phyloP scores from a whole-genome alignment of 768 basidiomycete genomes.

The Boletus edulis region DNA sequence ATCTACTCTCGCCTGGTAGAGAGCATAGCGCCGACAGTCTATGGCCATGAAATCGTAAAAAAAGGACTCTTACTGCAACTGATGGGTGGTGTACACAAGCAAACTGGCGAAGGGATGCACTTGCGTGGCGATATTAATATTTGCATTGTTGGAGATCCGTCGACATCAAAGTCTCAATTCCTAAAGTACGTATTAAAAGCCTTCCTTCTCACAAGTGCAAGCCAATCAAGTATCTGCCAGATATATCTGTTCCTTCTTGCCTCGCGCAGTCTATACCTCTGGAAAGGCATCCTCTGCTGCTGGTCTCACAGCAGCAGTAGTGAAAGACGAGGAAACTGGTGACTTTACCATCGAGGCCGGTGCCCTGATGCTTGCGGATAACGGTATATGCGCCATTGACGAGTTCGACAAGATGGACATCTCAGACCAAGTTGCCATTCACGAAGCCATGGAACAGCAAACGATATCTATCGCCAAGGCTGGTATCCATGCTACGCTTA shows the following conservation, averaged over 20 bases:
- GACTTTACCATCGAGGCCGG: conserved; percentile 99
- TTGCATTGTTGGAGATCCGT: conserved; percentile 96
- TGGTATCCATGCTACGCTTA: conserved; percentile 97
- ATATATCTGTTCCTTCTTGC: conserved; percentile 97
- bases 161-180: conserved; percentile 98
- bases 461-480: conserved; percentile 99
- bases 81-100: conserved; percentile 98
- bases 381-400: conserved; percentile 99
- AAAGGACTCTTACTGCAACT: conserved; percentile 94
- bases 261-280: conserved; percentile 96
- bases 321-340: conserved; percentile 97
- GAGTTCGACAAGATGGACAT: conserved; percentile 99
- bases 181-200: conserved; percentile 66
- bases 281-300: conserved; percentile 99
- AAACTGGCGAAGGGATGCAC: conserved; percentile 94
- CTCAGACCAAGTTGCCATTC: conserved; percentile 97
- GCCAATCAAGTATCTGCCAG: conserved; percentile 38
- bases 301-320: conserved; percentile 97
- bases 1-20: conserved; percentile 93
- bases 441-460: conserved; percentile 99
- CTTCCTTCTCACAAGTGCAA: neutral
- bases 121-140: conserved; percentile 99
- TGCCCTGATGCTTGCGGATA: conserved; percentile 98
- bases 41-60: conserved; percentile 98
- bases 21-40: conserved; percentile 96